These are phyloP conservation scores for Aurinia saxatilis DNA, from an alignment of 345 rosid genomes.

Conservation along the genomic window DNA sequence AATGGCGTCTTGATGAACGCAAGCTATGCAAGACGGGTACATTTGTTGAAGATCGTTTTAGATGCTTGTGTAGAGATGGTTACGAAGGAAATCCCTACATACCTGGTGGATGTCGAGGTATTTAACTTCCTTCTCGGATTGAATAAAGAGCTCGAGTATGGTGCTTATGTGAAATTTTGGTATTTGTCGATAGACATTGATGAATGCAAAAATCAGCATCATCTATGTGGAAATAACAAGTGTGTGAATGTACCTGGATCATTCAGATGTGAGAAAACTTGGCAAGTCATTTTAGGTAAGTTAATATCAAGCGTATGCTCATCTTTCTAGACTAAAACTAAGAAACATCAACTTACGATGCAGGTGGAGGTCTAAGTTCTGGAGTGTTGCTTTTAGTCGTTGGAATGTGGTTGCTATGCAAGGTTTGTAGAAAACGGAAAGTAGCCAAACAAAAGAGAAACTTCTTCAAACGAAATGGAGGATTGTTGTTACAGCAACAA, in stretches of 20 bases:
- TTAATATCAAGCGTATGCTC: background rate
- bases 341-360: background rate
- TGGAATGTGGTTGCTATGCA: background rate
- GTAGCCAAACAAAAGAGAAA: conserved; percentile 5
- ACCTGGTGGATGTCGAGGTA: conserved; percentile 27
- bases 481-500: conserved; percentile 29
- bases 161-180: background rate
- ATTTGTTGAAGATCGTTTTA: no score
- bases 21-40: no score
- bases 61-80: background rate
- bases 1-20: conserved; percentile 20
- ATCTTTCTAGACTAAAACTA: background rate
- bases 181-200: conserved; percentile 12
- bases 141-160: no score
- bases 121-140: background rate
- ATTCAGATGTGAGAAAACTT: conserved; percentile 11
- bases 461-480: conserved; percentile 29
- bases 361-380: conserved; percentile 4
- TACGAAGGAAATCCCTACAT: conserved; percentile 34
- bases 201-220: background rate
- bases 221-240: background rate
- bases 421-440: background rate
- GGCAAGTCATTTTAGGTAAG: conserved; percentile 11
- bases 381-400: conserved; percentile 6
- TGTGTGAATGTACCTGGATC: background rate